Percentiles rank a stretch among this genome's conserved stretches.
Evolutionary conservation across 1,139 yeast species (phyloP).

Genomic region (Protomyces macrosporus): DNA sequence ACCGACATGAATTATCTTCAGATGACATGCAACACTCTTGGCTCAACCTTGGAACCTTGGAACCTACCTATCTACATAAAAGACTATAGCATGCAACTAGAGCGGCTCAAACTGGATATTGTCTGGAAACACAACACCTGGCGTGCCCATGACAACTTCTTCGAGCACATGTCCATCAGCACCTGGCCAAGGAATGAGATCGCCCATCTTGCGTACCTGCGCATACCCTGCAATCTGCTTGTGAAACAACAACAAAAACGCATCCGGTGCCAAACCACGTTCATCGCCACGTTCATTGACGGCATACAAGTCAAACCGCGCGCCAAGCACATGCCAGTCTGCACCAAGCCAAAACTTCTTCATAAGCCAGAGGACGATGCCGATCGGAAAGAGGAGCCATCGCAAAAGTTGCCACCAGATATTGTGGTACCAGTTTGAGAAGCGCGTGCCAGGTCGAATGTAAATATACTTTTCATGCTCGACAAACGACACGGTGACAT

Average conservation of each 20-base stretch:
- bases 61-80: too few species aligned
- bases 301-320: conserved; percentile 2
- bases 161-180: too few species aligned
- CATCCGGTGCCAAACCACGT: not conserved
- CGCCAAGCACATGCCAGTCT: conserved; percentile 6
- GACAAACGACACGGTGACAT: not conserved
- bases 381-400: conserved; percentile 6
- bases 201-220: too few species aligned
- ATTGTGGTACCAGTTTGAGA: not conserved
- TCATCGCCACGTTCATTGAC: not conserved
- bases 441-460: not conserved
- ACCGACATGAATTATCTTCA: too few species aligned
- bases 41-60: too few species aligned
- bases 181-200: too few species aligned
- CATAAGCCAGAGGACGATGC: not conserved
- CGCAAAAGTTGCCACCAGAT: not conserved
- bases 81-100: too few species aligned
- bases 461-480: not conserved
- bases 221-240: not conserved
- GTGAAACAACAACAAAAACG: not conserved
- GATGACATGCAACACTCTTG: too few species aligned
- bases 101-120: too few species aligned
- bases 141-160: too few species aligned
- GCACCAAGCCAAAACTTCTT: conserved; percentile 5
- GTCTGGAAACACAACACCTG: too few species aligned